Evolutionary conservation across 257 asterid genomes (phyloP).

Genomic region (Nicotiana benthamiana): DNA sequence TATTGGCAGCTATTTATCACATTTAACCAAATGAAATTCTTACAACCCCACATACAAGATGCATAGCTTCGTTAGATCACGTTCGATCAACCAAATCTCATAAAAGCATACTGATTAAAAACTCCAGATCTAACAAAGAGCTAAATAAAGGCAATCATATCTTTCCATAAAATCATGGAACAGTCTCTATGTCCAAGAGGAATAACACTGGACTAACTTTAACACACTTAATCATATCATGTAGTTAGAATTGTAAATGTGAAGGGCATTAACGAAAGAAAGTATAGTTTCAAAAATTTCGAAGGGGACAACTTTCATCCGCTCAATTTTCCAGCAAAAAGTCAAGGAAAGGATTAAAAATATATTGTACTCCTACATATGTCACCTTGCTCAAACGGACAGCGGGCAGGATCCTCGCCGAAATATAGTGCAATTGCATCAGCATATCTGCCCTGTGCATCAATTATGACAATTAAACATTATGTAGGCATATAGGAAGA

Average conservation of each 20-base stretch:
- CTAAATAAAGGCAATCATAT: not conserved
- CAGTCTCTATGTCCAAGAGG: not conserved
- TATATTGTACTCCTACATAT: not conserved
- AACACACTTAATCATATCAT: not conserved
- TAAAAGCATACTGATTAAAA: not conserved
- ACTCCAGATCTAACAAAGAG: not conserved
- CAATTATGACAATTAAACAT: constrained; percentile 11
- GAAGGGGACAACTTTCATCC: not conserved
- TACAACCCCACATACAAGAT: too few relatives aligned
- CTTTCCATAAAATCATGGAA: not conserved
- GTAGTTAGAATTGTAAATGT: not conserved
- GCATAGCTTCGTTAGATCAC: too few relatives aligned
- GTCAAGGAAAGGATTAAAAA: not conserved
- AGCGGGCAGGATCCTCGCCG: constrained; percentile 93
- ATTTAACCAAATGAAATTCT: too few relatives aligned
- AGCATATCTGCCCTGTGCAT: constrained; percentile 86
- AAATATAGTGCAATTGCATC: constrained; percentile 94
- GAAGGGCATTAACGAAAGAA: not conserved
- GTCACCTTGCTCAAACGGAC: constrained; percentile 97
- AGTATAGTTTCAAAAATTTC: not conserved
- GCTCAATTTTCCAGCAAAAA: not conserved
- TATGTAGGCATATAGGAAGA: constrained; percentile 1
- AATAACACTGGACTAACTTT: not conserved
- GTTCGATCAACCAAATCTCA: not conserved
- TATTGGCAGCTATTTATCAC: too few relatives aligned